Evolutionary conservation across 2,329 filamentous ascomycete genomes (phyloP), one percentile per base, ranked within the genome.

Genomic region (Phaeosphaeria sp.): DNA sequence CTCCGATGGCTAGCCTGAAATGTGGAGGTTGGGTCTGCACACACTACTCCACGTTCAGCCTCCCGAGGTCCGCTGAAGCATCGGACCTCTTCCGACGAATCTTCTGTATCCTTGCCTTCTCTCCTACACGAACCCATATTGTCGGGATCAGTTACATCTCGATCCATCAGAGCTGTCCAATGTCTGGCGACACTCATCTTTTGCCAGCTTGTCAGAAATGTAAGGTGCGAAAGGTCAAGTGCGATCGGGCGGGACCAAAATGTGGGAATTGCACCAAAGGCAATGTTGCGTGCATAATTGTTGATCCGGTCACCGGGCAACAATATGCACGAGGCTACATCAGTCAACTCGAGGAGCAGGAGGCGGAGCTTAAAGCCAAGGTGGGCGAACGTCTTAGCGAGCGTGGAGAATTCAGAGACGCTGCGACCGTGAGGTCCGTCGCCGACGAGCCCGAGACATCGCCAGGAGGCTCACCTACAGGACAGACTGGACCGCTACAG

Each of bases 171-270:
- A 13, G 3, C 30, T 36, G 30, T 7, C 11, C 42, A 22, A 50
- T 50, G 48, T 50, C 48, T n/a, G 21, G 36, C 21, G 36, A 27
- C 27, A 50, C n/a, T 74, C 73, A 2, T 54, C 66, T n/a, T 22
- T 33, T 65, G 17, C 62, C 60, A 11, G 62, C 60, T 30, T 65
- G 60, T 24, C 53, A 60, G 9, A 65, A 65, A 48, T 65, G 62
- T 39, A 63, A 54, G 42, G 3, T 57, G 7, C 62, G 60, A 25
- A 65, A 65, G 25, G 62, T 65, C 30, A 59, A 52, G 24, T 65
- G 60, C 48, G 58, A 60, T 42, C 53, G 61, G 22, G 43, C 49
- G 25, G 56, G 57, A 24, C 60, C 63, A 33, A 63, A 65, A 46
- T 65, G 63, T 40, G 42, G 50, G 17, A 61, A 53, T 39, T 65